Conservation (phyloP, 2,329 filamentous ascomycete genomes). For the Anthostomella pinea region DNA sequence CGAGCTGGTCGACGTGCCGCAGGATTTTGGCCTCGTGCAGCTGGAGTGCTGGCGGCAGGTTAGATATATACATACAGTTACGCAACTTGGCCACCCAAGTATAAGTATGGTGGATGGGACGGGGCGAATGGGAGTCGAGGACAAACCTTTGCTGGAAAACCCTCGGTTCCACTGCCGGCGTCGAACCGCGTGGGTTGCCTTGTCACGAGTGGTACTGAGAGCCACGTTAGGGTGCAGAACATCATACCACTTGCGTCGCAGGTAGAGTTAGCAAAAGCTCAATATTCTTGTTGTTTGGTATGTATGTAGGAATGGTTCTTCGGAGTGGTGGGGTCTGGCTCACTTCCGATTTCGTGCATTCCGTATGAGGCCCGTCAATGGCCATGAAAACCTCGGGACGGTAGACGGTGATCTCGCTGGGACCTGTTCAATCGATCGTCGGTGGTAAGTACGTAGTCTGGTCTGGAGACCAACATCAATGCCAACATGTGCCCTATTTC, state of each 20-base stretch:
- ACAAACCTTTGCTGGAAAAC: conserved; percentile 19
- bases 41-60: conserved; percentile 12
- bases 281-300: too few species aligned
- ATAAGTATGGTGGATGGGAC: too few species aligned
- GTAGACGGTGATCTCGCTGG: conserved; percentile 25
- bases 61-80: background rate
- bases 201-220: conserved; percentile 20
- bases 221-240: conserved; percentile 19
- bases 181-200: conserved; percentile 19
- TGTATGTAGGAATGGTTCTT: too few species aligned
- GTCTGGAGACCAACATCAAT: too few species aligned
- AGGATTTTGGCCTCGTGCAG: conserved; percentile 13
- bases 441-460: too few species aligned
- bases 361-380: conserved; percentile 23
- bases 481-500: too few species aligned
- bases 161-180: conserved; percentile 23
- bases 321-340: too few species aligned
- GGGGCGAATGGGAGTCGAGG: background rate
- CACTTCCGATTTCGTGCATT: conserved; percentile 26
- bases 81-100: too few species aligned
- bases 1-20: conserved; percentile 16
- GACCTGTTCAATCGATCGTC: too few species aligned
- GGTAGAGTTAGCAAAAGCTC: too few species aligned
- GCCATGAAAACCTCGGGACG: conserved; percentile 24
- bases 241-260: conserved; percentile 30